Conservation (phyloP, 495 filamentous ascomycete genomes). For the Penicillium parvum region DNA sequence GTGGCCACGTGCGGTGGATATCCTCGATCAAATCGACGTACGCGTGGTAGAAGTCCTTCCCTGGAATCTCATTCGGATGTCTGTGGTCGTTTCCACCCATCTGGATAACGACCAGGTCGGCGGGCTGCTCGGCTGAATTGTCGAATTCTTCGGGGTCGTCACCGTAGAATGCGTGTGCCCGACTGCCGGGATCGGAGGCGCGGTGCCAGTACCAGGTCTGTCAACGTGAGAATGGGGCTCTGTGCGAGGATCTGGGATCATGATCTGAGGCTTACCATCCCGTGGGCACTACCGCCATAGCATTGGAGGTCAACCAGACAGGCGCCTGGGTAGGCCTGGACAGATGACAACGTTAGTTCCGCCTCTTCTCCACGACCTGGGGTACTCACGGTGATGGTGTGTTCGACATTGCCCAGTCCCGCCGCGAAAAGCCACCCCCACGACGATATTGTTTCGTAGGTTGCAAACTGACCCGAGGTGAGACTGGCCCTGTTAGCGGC, state of each 20-base stretch:
- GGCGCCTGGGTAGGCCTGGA: slow-evolving; percentile 56
- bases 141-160: slow-evolving; percentile 56
- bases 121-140: slow-evolving; percentile 53
- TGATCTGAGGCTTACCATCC: slow-evolving; percentile 21
- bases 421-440: slow-evolving; percentile 54
- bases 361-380: too few relatives aligned
- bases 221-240: neutral
- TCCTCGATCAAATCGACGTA: slow-evolving; percentile 58
- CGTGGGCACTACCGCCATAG: slow-evolving; percentile 41
- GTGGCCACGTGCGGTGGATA: slow-evolving; percentile 57
- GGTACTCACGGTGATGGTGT: slow-evolving; percentile 48
- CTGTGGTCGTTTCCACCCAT: slow-evolving; percentile 67
- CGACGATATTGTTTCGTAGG: slow-evolving; percentile 58
- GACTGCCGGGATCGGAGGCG: slow-evolving; percentile 54
- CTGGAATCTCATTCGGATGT: slow-evolving; percentile 52
- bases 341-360: too few relatives aligned
- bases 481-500: slow-evolving; percentile 13
- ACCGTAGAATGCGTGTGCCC: slow-evolving; percentile 48
- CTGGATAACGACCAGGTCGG: slow-evolving; percentile 64
- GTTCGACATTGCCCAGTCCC: slow-evolving; percentile 61
- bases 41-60: slow-evolving; percentile 48
- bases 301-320: slow-evolving; percentile 56
- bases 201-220: slow-evolving; percentile 64
- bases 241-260: neutral
- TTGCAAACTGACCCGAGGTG: slow-evolving; percentile 55